Percentiles rank a stretch among this genome's conserved stretches.
Evolutionary conservation across 83 land plant species (phyloP).

Genomic region (Picea mariana): DNA sequence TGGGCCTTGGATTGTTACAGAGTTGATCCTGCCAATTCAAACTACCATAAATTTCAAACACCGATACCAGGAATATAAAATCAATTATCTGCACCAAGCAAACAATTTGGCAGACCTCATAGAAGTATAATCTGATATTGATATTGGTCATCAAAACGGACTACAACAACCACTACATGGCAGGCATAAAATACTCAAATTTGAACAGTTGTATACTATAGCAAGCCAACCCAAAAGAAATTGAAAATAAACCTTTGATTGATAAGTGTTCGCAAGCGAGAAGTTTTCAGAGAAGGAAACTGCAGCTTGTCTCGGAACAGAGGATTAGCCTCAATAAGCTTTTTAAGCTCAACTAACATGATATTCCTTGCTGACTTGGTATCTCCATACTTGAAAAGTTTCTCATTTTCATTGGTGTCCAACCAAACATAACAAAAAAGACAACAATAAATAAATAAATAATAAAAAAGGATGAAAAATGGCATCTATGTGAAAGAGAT

Average conservation of each 20-base stretch:
- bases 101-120: too few relatives aligned
- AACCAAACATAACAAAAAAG: conserved; percentile 12
- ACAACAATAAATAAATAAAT: background rate
- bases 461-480: background rate
- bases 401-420: conserved; percentile 82
- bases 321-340: conserved; percentile 94
- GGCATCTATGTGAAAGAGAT: background rate
- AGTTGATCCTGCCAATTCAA: too few relatives aligned
- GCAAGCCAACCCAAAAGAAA: background rate
- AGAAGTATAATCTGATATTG: too few relatives aligned
- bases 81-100: background rate
- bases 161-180: too few relatives aligned
- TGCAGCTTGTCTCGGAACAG: conserved; percentile 85
- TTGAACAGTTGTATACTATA: background rate
- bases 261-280: conserved; percentile 80
- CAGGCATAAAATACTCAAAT: conserved; percentile 4
- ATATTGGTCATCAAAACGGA: background rate
- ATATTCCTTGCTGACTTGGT: conserved; percentile 87
- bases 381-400: conserved; percentile 90
- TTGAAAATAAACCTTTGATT: conserved; percentile 70
- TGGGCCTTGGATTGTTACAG: too few relatives aligned
- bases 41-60: background rate
- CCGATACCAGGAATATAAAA: background rate
- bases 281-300: conserved; percentile 78
- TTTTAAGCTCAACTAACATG: conserved; percentile 89